Evolutionary conservation across 169 alveolate genomes (phyloP).

Genomic region (Plasmodium knowlesi): DNA sequence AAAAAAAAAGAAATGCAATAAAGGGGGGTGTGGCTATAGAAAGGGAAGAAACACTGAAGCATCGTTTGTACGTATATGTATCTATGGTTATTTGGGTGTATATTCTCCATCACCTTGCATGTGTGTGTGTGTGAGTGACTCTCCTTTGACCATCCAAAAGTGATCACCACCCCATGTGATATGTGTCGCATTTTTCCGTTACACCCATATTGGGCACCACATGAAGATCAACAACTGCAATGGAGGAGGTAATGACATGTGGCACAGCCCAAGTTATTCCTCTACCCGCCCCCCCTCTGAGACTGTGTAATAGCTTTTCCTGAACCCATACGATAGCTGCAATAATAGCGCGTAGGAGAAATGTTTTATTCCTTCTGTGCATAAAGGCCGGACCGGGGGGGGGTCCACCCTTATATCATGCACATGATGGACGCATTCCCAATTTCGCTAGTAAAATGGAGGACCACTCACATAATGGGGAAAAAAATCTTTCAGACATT

Average conservation of each 20-base stretch:
- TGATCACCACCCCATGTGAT: background rate
- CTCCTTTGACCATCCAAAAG: background rate
- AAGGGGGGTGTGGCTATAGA: background rate
- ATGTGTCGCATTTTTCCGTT: background rate
- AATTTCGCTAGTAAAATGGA: background rate
- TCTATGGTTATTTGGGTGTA: background rate
- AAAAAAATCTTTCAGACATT: background rate
- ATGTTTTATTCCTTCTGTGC: too few species aligned
- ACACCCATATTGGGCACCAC: background rate
- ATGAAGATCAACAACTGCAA: background rate
- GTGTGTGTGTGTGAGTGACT: background rate
- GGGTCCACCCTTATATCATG: background rate
- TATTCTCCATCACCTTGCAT: background rate
- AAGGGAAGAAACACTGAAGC: background rate
- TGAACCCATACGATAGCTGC: background rate
- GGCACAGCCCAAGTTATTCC: background rate
- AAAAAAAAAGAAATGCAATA: background rate
- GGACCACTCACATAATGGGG: background rate
- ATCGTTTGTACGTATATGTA: background rate
- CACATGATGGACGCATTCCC: background rate
- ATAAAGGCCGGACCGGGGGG: background rate
- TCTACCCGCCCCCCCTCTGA: background rate
- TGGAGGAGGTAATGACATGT: background rate
- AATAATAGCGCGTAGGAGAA: too few species aligned
- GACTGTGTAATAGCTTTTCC: background rate